Conservation (phyloP, 2,329 filamentous ascomycete genomes). For the Diplodia sapinea region DNA sequence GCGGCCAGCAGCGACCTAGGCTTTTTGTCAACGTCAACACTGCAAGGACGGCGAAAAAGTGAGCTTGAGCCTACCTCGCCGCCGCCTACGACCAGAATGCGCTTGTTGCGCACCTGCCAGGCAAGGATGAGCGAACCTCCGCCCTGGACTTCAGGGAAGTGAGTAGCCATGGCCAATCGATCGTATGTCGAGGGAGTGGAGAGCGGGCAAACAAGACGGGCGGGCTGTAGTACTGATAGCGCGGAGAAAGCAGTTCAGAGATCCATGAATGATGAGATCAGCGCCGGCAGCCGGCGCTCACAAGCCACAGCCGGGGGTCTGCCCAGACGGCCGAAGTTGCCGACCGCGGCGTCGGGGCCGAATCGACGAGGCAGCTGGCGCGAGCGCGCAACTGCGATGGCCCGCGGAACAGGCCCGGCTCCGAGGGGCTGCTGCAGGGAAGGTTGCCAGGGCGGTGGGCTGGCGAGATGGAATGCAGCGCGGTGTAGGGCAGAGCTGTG, state of each 20-base stretch:
- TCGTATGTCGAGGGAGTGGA: slow-evolving; percentile 26
- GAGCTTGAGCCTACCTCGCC: slow-evolving; percentile 73
- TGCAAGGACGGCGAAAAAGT: slow-evolving; percentile 15
- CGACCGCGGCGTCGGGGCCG: not conserved
- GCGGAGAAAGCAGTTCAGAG: slow-evolving; percentile 12
- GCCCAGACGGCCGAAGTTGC: slow-evolving; percentile 2
- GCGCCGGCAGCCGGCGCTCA: not conserved
- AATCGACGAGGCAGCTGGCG: not conserved
- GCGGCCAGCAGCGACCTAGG: slow-evolving; percentile 89
- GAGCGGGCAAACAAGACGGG: not conserved
- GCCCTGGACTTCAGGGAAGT: slow-evolving; percentile 82
- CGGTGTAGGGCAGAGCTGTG: slow-evolving; percentile 11
- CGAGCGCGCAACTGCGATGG: not conserved
- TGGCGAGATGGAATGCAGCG: not conserved
- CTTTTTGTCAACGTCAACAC: slow-evolving; percentile 46
- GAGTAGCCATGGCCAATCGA: slow-evolving; percentile 51
- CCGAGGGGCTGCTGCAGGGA: not conserved
- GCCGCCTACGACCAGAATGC: slow-evolving; percentile 89
- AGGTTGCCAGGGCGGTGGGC: not conserved
- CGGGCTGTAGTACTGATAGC: slow-evolving; percentile 4
- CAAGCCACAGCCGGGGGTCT: slow-evolving; percentile 19
- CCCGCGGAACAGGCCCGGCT: not conserved
- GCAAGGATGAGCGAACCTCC: slow-evolving; percentile 93
- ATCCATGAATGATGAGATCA: slow-evolving; percentile 28
- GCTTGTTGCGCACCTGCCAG: slow-evolving; percentile 91